Percentiles rank a stretch among this genome's conserved stretches.
Conservation (phyloP, 306 rosid species). For the Dryas drummondii region DNA sequence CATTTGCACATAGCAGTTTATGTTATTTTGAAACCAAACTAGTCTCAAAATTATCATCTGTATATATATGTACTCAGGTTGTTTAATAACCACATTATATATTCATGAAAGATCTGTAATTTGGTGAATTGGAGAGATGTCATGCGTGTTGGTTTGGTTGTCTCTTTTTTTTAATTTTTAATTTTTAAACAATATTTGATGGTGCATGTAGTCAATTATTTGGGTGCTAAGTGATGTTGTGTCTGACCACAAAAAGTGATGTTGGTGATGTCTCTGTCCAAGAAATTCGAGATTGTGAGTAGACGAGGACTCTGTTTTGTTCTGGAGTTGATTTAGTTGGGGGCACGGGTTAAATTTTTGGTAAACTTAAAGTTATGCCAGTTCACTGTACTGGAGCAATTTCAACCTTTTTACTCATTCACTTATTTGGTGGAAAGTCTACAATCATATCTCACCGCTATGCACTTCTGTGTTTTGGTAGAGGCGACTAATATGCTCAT, state of each 20-base stretch:
- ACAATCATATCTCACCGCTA: not conserved
- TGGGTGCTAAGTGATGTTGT: conserved; percentile 44
- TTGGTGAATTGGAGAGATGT: not conserved
- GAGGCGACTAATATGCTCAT: not conserved
- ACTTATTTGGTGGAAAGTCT: not conserved
- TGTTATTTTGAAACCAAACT: not conserved
- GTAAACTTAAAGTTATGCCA: not conserved
- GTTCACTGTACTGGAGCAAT: not conserved
- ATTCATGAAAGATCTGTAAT: not conserved
- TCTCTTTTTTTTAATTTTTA: not conserved
- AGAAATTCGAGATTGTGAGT: conserved; percentile 90
- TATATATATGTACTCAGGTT: not conserved
- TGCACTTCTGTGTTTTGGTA: not conserved
- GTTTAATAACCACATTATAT: not conserved
- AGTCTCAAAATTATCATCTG: not conserved
- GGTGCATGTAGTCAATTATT: conserved; percentile 9
- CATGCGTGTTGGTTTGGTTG: not conserved
- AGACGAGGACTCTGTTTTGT: conserved; percentile 52
- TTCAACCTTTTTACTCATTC: no score
- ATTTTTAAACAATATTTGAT: not conserved
- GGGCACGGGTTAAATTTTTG: conserved; percentile 66
- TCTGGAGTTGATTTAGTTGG: conserved; percentile 64
- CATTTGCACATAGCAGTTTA: not conserved
- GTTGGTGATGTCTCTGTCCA: conserved; percentile 96
- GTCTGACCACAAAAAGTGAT: conserved; percentile 37